Base-by-base conservation (phyloP, 495 filamentous ascomycete genomes). In the Penicillium robsamsonii region DNA sequence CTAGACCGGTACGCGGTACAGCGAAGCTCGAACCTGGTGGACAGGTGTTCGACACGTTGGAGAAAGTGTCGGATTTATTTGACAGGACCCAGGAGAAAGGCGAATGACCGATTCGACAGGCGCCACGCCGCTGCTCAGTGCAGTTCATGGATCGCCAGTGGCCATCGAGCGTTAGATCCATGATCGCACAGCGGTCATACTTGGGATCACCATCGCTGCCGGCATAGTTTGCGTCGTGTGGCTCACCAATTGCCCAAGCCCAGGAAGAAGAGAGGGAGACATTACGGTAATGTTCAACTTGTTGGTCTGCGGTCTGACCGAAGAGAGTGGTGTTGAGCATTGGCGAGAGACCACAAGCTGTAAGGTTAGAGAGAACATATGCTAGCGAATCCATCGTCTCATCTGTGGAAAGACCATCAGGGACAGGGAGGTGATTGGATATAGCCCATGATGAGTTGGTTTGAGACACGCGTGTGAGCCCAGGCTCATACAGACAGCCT, bases 391-490 rank as follows among this genome's bases (percentile, higher is more conserved):
- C 56, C 52, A 73, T 71, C 2, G 69, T 70, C 17, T 67, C 53
- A n/a, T 68, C 67, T n/a, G 65, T 60, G 30, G 64, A 73, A 27
- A 70, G 55, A 44, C 50, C 67, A 9, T 56, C 42, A n/a, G 66
- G 66, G 15, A 70, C 46, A 2, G 75, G 55, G n/a, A 77, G 54
- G 17, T 50, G 25, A 44, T 53, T 62, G 15, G 68, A 64, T n/a
- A 66, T 31, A 24, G 83, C 82, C 84, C 84, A 88, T 8, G 84
- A 87, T 5, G 79, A 74, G 58, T 87, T 87, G 24, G 67, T 68
- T 9, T 66, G 53, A 10, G 74, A 66, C n/a, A 83, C 56, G 5
- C 62, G 48, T 5, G 72, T 63, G 2, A 60, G 70, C 1, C 62
- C 67, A 1, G 73, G 58, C 31, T 74, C 56, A 55, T 83, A 81